Conservation (phyloP, 352 stramenopile genomes). For the Phytophthora idaei region DNA sequence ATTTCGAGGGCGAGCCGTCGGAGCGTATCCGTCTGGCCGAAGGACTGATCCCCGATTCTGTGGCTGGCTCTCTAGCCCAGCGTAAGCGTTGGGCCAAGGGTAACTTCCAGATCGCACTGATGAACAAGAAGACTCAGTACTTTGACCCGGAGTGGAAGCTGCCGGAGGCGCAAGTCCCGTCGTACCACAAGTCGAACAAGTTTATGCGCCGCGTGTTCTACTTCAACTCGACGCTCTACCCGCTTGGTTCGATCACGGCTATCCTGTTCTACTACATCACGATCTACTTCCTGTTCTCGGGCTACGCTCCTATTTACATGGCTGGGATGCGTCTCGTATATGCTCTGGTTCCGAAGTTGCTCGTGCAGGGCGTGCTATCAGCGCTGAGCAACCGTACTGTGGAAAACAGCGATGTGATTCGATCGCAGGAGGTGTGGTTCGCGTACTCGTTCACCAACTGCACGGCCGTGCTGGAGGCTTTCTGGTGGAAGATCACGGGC, state of each 20-base stretch:
- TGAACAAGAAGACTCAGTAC: slow-evolving; percentile 85
- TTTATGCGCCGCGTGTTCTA: slow-evolving; percentile 86
- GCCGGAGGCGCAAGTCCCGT: slow-evolving; percentile 61
- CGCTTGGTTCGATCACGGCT: slow-evolving; percentile 76
- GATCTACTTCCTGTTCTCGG: slow-evolving; percentile 85
- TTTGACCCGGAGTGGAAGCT: slow-evolving; percentile 85
- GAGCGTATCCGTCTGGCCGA: slow-evolving; percentile 84
- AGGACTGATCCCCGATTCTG: slow-evolving; percentile 77
- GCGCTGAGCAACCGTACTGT: slow-evolving; percentile 83
- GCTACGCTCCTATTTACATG: slow-evolving; percentile 86
- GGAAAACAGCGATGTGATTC: slow-evolving; percentile 85
- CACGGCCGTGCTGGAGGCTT: slow-evolving; percentile 71
- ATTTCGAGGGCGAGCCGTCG: slow-evolving; percentile 77
- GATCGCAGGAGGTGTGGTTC: slow-evolving; percentile 86
- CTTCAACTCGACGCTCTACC: slow-evolving; percentile 83
- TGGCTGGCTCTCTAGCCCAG: slow-evolving; percentile 73
- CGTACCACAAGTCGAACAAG: slow-evolving; percentile 65
- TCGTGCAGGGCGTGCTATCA: slow-evolving; percentile 77
- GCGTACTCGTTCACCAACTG: slow-evolving; percentile 86
- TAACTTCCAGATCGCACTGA: slow-evolving; percentile 85
- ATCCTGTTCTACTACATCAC: slow-evolving; percentile 88
- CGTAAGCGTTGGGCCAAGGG: slow-evolving; percentile 86
- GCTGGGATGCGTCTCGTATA: slow-evolving; percentile 68
- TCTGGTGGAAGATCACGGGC: slow-evolving; percentile 87
- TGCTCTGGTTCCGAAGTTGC: slow-evolving; percentile 79